A percentile compares a stretch with the other conserved stretches of the same genome.
Conservation (phyloP, 257 asterid genomes). For the Anisodus acutangulus region DNA sequence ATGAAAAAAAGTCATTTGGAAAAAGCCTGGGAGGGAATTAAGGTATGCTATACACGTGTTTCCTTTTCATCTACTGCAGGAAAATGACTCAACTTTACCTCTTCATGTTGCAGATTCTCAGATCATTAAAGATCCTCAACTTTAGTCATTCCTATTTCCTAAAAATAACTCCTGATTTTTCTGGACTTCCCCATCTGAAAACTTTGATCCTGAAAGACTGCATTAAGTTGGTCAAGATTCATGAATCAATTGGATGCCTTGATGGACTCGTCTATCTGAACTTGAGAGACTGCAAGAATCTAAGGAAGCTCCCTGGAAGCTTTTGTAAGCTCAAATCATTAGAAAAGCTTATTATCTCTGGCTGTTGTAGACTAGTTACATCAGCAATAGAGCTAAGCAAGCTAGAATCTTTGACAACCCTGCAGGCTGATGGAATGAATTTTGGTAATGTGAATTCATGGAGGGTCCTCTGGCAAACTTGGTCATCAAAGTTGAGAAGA, state of each 20-base stretch:
- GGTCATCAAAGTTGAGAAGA: conserved; percentile 27
- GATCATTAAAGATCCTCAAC: conserved; percentile 28
- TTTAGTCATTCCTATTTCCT: conserved; percentile 24
- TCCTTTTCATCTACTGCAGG: background rate
- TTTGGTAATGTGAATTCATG: conserved; percentile 12
- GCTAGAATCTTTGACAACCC: conserved; percentile 29
- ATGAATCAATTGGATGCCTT: conserved; percentile 34
- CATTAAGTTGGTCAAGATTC: conserved; percentile 33
- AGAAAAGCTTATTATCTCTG: conserved; percentile 30
- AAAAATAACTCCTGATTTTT: conserved; percentile 26
- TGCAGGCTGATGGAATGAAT: conserved; percentile 31
- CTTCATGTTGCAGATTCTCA: conserved; percentile 22
- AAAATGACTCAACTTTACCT: background rate
- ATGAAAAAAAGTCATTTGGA: conserved; percentile 27
- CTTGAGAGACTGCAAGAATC: conserved; percentile 31
- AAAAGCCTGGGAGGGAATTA: conserved; percentile 21
- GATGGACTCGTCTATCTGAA: conserved; percentile 23
- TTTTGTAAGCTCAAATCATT: conserved; percentile 26
- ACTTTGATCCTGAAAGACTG: conserved; percentile 33
- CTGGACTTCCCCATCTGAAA: conserved; percentile 28
- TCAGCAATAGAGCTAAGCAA: conserved; percentile 21
- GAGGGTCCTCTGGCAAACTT: background rate
- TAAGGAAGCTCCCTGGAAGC: conserved; percentile 25
- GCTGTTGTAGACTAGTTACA: conserved; percentile 26
- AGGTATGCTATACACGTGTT: background rate